Conservation (phyloP, 352 stramenopile genomes). For the Phytophthora brassicae region DNA sequence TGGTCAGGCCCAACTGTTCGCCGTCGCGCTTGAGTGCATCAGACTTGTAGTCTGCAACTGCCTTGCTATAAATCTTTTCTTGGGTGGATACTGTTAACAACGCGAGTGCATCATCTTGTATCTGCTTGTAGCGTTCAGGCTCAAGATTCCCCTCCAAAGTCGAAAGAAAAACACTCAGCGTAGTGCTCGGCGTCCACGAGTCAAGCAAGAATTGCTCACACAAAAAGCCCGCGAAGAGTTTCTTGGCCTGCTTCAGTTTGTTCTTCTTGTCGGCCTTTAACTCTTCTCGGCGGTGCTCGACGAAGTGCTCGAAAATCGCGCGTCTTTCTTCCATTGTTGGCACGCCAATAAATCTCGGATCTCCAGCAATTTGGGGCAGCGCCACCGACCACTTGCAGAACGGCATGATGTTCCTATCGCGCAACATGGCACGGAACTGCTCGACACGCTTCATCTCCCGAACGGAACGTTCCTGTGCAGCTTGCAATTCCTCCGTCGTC, state of each 20-base stretch:
- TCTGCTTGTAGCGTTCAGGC: constrained; percentile 29
- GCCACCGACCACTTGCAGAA: constrained; percentile 83
- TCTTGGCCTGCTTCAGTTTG: constrained; percentile 67
- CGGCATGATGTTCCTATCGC: constrained; percentile 86
- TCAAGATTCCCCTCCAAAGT: constrained; percentile 47
- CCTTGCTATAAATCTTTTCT: constrained; percentile 59
- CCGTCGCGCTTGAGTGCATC: constrained; percentile 35
- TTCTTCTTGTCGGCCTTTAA: constrained; percentile 77
- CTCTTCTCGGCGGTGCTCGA: constrained; percentile 71
- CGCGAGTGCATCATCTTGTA: constrained; percentile 42
- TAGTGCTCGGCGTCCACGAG: constrained; percentile 49
- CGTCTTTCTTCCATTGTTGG: constrained; percentile 79
- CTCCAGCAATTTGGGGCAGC: constrained; percentile 68
- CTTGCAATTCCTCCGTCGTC: constrained; percentile 40
- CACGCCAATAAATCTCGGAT: constrained; percentile 72
- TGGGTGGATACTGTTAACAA: constrained; percentile 46
- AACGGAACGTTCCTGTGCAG: constrained; percentile 28
- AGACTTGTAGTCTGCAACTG: constrained; percentile 39
- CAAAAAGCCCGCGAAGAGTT: constrained; percentile 47
- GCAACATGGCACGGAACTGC: constrained; percentile 69
- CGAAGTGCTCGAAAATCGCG: constrained; percentile 80
- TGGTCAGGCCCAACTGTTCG: constrained; percentile 32
- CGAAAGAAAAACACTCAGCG: constrained; percentile 55
- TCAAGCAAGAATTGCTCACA: constrained; percentile 46
- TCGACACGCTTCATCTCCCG: constrained; percentile 55